phyloP scores from a whole-genome alignment of 345 rosid species.

The Tarenaya hassleriana region DNA sequence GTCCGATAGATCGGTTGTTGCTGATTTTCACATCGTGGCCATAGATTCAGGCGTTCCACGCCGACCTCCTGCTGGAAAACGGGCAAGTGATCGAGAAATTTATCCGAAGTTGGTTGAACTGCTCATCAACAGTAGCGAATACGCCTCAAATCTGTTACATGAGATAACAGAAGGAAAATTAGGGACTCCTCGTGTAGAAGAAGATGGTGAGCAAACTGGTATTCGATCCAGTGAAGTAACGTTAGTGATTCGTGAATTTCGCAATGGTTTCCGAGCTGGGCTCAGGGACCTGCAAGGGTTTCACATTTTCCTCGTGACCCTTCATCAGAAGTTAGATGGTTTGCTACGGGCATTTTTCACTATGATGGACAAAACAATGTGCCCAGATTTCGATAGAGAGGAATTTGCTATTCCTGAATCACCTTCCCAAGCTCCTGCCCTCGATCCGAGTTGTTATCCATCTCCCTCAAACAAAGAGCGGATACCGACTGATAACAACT shows the following conservation, averaged over 20 bases:
- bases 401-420: slow-evolving; percentile 61
- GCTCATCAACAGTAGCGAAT: slow-evolving; percentile 66
- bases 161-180: slow-evolving; percentile 81
- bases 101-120: slow-evolving; percentile 94
- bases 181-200: slow-evolving; percentile 47
- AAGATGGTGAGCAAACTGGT: slow-evolving; percentile 33
- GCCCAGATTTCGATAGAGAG: slow-evolving; percentile 69
- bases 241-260: slow-evolving; percentile 59
- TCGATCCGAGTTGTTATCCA: slow-evolving; percentile 36
- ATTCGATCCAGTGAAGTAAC: slow-evolving; percentile 29
- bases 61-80: slow-evolving; percentile 96
- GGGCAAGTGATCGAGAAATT: slow-evolving; percentile 76
- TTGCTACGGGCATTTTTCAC: slow-evolving; percentile 62
- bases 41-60: slow-evolving; percentile 98
- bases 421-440: slow-evolving; percentile 35
- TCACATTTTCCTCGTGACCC: slow-evolving; percentile 86
- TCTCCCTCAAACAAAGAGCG: slow-evolving; percentile 59
- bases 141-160: slow-evolving; percentile 58
- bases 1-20: slow-evolving; percentile 38
- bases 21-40: slow-evolving; percentile 65
- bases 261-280: slow-evolving; percentile 82
- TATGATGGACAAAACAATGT: slow-evolving; percentile 54
- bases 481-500: slow-evolving; percentile 38
- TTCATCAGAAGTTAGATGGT: slow-evolving; percentile 79
- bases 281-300: slow-evolving; percentile 88